Percentiles rank a stretch among this genome's conserved stretches.
These are phyloP conservation scores for Candida awuae DNA, from an alignment of 805 yeast species.

Conservation along the genomic window DNA sequence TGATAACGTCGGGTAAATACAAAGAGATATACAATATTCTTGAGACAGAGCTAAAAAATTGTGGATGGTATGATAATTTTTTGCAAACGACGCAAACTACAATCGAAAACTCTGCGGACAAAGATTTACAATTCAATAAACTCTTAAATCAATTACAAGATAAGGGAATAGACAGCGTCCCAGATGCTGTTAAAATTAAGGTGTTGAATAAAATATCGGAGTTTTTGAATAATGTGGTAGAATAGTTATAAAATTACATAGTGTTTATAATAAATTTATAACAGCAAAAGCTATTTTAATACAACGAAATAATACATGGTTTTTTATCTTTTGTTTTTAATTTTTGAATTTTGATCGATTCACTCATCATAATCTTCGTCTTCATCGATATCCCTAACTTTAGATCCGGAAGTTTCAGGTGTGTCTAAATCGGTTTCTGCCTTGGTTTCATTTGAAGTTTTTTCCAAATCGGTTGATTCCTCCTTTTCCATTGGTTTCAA, in stretches of 20 bases:
- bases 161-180: conserved; percentile 61
- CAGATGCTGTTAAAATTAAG: conserved; percentile 54
- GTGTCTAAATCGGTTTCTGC: conserved; percentile 5
- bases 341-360: conserved; percentile 8
- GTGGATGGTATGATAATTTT: conserved; percentile 83
- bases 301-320: too few relatives aligned
- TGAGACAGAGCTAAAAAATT: conserved; percentile 55
- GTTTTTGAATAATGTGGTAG: conserved; percentile 47
- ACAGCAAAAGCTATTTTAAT: too few relatives aligned
- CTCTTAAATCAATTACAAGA: conserved; percentile 50
- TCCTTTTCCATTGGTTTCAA: conserved; percentile 28
- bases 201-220: conserved; percentile 49
- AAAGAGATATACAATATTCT: conserved; percentile 61
- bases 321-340: too few relatives aligned
- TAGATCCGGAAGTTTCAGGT: conserved; percentile 4
- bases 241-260: conserved; percentile 18
- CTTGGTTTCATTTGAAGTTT: conserved; percentile 3
- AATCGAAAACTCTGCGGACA: conserved; percentile 23
- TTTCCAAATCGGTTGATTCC: conserved; percentile 21
- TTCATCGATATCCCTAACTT: conserved; percentile 29
- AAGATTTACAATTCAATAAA: conserved; percentile 40
- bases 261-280: too few relatives aligned
- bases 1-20: conserved; percentile 73
- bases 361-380: conserved; percentile 33
- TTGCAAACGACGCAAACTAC: conserved; percentile 45